These are phyloP conservation scores for Candida vaughaniae DNA, from an alignment of 805 yeast genomes.

Conservation along the genomic window DNA sequence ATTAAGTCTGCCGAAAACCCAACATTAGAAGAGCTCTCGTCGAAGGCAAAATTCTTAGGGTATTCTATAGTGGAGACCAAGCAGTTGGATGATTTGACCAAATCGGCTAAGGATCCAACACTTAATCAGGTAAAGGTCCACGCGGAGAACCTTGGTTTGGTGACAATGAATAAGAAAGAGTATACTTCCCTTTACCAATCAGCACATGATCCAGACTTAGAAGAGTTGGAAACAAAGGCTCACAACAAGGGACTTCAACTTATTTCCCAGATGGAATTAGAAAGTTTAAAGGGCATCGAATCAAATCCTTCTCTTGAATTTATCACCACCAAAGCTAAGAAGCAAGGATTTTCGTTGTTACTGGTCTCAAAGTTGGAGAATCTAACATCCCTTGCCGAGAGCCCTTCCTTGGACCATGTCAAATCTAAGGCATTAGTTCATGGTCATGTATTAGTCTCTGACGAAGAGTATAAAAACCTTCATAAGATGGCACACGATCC, in stretches of 20 bases:
- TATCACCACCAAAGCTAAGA: constrained; percentile 3
- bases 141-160: constrained; percentile 33
- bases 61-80: constrained; percentile 13
- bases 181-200: constrained; percentile 28
- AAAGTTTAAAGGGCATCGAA: constrained; percentile 7
- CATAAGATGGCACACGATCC: constrained; percentile 19
- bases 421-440: constrained; percentile 16
- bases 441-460: constrained; percentile 17
- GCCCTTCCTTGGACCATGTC: constrained; percentile 24
- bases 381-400: constrained; percentile 20
- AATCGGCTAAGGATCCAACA: constrained; percentile 32
- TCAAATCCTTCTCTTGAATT: constrained; percentile 10
- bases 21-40: constrained; percentile 16
- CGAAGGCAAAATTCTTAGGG: constrained; percentile 15
- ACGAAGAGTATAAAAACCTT: constrained; percentile 16
- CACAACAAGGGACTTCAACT: constrained; percentile 9
- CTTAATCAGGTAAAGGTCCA: constrained; percentile 32
- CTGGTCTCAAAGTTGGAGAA: constrained; percentile 18
- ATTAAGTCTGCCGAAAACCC: constrained; percentile 18
- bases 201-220: constrained; percentile 29
- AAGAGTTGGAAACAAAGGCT: constrained; percentile 21
- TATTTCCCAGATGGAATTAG: constrained; percentile 13
- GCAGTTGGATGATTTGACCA: constrained; percentile 17
- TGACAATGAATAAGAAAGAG: constrained; percentile 31
- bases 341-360: constrained; percentile 7